Conservation (phyloP, 1,284 basidiomycete species). For the Ustilago shanxiensis region DNA sequence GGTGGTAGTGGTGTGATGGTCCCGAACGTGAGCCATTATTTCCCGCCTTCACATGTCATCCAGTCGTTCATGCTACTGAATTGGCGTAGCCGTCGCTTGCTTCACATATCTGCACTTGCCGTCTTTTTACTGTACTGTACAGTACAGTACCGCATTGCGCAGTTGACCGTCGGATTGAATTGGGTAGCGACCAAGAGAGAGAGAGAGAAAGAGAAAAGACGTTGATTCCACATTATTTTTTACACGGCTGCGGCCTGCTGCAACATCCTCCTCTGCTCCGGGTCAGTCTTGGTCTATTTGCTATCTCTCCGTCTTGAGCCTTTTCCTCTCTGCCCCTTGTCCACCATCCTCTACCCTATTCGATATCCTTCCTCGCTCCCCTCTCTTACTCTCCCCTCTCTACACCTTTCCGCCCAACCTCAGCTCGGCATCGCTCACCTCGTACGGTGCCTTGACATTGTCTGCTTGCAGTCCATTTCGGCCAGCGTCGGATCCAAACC, state of each 20-base stretch:
- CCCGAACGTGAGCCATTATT: no score
- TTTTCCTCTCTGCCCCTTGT: conserved; percentile 1
- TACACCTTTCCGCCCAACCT: background rate
- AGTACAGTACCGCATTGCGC: no score
- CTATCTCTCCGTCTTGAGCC: background rate
- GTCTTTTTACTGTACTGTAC: no score
- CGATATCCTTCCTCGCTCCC: background rate
- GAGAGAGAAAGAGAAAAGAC: no score
- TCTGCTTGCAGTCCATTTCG: background rate
- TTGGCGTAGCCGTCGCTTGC: background rate
- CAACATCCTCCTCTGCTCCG: background rate
- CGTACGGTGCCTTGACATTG: background rate
- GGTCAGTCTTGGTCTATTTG: conserved; percentile 2
- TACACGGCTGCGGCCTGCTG: background rate
- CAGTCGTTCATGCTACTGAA: no score
- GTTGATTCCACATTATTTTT: no score
- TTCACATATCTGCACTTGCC: background rate
- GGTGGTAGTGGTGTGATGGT: no score
- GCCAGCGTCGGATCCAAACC: background rate
- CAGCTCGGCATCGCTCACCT: background rate
- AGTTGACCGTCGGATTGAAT: no score
- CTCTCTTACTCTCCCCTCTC: background rate
- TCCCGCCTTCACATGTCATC: no score
- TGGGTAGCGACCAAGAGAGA: no score
- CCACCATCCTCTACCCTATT: background rate